Conservation (phyloP, 1,139 yeast species). For the Fermentozyma sake region DNA sequence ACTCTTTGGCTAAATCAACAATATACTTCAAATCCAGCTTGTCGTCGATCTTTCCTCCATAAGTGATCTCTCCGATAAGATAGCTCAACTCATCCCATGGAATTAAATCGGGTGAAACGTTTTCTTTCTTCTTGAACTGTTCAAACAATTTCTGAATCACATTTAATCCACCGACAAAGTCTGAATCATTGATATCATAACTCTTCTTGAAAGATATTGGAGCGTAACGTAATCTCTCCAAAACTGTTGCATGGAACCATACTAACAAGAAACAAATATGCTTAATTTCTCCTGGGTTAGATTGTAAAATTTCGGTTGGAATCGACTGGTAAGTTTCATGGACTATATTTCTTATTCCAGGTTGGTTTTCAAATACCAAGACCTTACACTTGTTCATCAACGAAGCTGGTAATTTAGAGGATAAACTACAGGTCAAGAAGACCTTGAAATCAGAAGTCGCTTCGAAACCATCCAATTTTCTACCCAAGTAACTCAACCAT, state of each 20-base stretch:
- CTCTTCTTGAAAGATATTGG: slow-evolving; percentile 59
- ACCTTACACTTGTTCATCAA: slow-evolving; percentile 51
- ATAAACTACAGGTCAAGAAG: slow-evolving; percentile 56
- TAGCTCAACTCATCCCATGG: slow-evolving; percentile 57
- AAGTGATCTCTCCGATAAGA: slow-evolving; percentile 52
- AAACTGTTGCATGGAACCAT: slow-evolving; percentile 68
- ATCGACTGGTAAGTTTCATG: slow-evolving; percentile 35
- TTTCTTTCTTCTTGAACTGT: slow-evolving; percentile 23
- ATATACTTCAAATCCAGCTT: slow-evolving; percentile 38
- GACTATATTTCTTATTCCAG: slow-evolving; percentile 53
- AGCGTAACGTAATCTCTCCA: slow-evolving; percentile 53
- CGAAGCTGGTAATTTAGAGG: slow-evolving; percentile 49
- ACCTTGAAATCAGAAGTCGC: slow-evolving; percentile 36
- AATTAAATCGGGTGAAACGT: slow-evolving; percentile 43
- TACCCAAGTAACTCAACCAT: slow-evolving; percentile 59
- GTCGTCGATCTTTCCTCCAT: slow-evolving; percentile 70
- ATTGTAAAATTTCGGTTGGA: slow-evolving; percentile 13
- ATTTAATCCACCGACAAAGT: slow-evolving; percentile 49
- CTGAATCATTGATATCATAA: slow-evolving; percentile 76
- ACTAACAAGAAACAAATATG: slow-evolving; percentile 52
- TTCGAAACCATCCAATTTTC: slow-evolving; percentile 28
- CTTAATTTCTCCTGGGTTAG: slow-evolving; percentile 39
- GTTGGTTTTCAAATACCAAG: slow-evolving; percentile 55
- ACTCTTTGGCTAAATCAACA: slow-evolving; percentile 15
- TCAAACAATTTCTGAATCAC: slow-evolving; percentile 28